These are phyloP conservation scores for Pachysandra terminalis DNA, from an alignment of 164 flowering plant genomes.

Conservation along the genomic window DNA sequence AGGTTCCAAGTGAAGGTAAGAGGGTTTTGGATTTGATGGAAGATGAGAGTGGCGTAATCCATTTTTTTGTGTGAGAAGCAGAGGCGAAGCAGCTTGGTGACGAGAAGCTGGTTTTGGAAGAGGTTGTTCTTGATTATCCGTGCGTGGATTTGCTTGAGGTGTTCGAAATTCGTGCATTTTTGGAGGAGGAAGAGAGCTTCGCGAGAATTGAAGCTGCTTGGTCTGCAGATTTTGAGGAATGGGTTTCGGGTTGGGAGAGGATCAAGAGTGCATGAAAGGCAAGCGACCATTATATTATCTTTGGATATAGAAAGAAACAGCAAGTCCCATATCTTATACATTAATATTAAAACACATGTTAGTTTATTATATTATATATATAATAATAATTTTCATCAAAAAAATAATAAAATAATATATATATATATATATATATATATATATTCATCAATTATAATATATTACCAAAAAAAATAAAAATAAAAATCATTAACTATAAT, in stretches of 20 bases:
- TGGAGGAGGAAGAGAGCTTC: constrained; percentile 38
- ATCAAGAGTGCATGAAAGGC: constrained; percentile 21
- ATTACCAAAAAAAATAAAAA: too few species aligned
- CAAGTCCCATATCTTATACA: too few species aligned
- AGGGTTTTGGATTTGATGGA: constrained; percentile 35
- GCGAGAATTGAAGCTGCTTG: constrained; percentile 21
- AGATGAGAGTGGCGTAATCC: constrained; percentile 39
- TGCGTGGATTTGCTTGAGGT: constrained; percentile 55
- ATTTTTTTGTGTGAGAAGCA: constrained; percentile 30
- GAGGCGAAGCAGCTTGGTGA: constrained; percentile 36
- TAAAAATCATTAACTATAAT: too few species aligned
- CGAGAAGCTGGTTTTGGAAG: constrained; percentile 27
- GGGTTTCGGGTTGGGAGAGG: constrained; percentile 13
- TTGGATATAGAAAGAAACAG: too few species aligned
- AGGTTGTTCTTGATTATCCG: constrained; percentile 37
- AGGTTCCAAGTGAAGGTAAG: constrained; percentile 54
- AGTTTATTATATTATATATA: too few species aligned
- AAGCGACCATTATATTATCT: constrained; percentile 24
- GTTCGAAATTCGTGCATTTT: constrained; percentile 33
- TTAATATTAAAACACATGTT: too few species aligned
- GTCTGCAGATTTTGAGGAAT: constrained; percentile 1
- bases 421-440: too few species aligned
- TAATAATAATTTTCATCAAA: too few species aligned
- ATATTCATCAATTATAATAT: too few species aligned
- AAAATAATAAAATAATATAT: too few species aligned